These are phyloP conservation scores for Simplicillium aogashimaense DNA, from an alignment of 2,329 filamentous ascomycete species.

Conservation along the genomic window DNA sequence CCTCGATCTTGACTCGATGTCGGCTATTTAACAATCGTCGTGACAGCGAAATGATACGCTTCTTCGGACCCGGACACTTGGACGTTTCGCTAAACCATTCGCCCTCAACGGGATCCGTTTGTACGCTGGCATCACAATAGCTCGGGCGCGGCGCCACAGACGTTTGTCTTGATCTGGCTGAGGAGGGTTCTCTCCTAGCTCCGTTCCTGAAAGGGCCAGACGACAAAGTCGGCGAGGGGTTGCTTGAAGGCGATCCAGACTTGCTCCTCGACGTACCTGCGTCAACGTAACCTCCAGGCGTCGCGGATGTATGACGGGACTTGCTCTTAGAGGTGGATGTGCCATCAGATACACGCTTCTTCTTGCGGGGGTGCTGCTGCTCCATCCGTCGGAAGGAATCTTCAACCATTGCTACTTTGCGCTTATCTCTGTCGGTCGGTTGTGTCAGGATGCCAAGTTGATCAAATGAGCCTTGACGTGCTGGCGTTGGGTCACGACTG, in stretches of 20 bases:
- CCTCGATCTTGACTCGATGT: constrained; percentile 29
- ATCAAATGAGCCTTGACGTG: constrained; percentile 49
- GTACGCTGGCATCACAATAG: constrained; percentile 41
- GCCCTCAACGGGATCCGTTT: constrained; percentile 44
- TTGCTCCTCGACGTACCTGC: constrained; percentile 43
- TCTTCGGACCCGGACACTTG: constrained; percentile 28
- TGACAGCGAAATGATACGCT: constrained; percentile 42
- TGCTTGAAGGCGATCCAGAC: constrained; percentile 38
- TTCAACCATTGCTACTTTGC: constrained; percentile 57
- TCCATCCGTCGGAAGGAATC: constrained; percentile 54
- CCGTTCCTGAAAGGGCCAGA: constrained; percentile 15
- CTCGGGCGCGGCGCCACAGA: constrained; percentile 27
- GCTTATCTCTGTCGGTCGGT: constrained; percentile 56
- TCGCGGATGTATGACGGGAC: constrained; percentile 24
- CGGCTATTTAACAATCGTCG: constrained; percentile 41
- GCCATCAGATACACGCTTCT: constrained; percentile 52
- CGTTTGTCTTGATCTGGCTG: constrained; percentile 21
- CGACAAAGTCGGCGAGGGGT: constrained; percentile 25
- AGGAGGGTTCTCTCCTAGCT: constrained; percentile 11
- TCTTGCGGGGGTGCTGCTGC: constrained; percentile 47
- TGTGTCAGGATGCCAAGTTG: constrained; percentile 52
- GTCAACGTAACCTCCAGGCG: constrained; percentile 35
- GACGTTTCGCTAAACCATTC: constrained; percentile 38
- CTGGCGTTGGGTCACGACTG: constrained; percentile 56
- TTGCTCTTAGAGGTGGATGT: constrained; percentile 29